These are phyloP conservation scores for Neotropicomus parvogracilis DNA, from an alignment of 1,284 basidiomycete species.

Conservation along the genomic window DNA sequence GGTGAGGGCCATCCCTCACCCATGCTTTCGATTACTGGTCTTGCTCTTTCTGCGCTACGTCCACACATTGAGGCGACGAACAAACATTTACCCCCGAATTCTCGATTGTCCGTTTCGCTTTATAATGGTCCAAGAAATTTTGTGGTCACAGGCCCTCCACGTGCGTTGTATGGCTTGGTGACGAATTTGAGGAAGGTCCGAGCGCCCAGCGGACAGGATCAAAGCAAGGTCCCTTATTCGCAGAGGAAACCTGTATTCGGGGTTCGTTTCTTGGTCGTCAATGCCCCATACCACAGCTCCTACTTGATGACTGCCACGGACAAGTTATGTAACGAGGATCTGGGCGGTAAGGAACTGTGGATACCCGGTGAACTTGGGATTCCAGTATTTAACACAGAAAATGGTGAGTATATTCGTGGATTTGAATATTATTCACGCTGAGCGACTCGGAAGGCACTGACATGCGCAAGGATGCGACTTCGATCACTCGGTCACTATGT, in stretches of 20 bases:
- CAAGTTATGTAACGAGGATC: slow-evolving; percentile 71
- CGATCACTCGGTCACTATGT: slow-evolving; percentile 79
- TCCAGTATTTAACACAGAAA: slow-evolving; percentile 90
- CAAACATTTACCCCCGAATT: slow-evolving; percentile 75
- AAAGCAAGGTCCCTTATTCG: slow-evolving; percentile 91
- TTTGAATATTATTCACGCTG: slow-evolving; percentile 14
- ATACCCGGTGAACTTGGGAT: slow-evolving; percentile 70
- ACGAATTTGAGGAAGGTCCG: slow-evolving; percentile 86
- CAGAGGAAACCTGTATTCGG: slow-evolving; percentile 95
- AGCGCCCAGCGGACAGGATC: slow-evolving; percentile 84
- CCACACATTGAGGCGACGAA: slow-evolving; percentile 88
- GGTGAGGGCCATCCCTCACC: slow-evolving; percentile 92
- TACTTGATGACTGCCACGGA: slow-evolving; percentile 81
- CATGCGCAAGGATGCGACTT: slow-evolving; percentile 61
- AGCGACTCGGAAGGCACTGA: slow-evolving; percentile 63
- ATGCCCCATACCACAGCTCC: slow-evolving; percentile 91
- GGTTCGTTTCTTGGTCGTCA: slow-evolving; percentile 90
- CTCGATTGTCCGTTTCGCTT: slow-evolving; percentile 82
- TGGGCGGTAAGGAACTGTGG: slow-evolving; percentile 81
- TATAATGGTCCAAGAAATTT: slow-evolving; percentile 90
- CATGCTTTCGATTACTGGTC: slow-evolving; percentile 89
- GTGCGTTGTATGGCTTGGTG: slow-evolving; percentile 91
- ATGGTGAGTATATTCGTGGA: slow-evolving; percentile 53
- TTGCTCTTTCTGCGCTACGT: slow-evolving; percentile 76
- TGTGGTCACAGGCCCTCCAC: slow-evolving; percentile 91